phyloP scores from a whole-genome alignment of 805 yeast genomes.

The Starmerella cellae region DNA sequence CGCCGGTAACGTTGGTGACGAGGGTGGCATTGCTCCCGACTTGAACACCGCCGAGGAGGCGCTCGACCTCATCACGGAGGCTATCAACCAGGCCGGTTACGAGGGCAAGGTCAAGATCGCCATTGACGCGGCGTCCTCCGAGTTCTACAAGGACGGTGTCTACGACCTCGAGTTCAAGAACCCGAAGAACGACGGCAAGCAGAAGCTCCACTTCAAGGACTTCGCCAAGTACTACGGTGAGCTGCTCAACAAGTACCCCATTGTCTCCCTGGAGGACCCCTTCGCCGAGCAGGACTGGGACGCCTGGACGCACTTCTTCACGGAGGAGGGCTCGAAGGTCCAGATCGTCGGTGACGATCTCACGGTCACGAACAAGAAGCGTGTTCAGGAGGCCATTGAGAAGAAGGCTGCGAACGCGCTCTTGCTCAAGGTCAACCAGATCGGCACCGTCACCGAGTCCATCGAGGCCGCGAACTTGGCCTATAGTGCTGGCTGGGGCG shows the following conservation, averaged over 20 bases:
- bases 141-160: constrained; percentile 91
- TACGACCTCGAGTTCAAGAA: constrained; percentile 98
- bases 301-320: constrained; percentile 84
- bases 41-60: constrained; percentile 93
- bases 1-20: constrained; percentile 99
- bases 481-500: constrained; percentile 96
- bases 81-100: constrained; percentile 92
- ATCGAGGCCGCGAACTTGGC: constrained; percentile 94
- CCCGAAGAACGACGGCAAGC: constrained; percentile 79
- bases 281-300: constrained; percentile 99
- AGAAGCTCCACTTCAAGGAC: constrained; percentile 82
- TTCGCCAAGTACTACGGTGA: constrained; percentile 71
- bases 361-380: constrained; percentile 94
- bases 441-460: constrained; percentile 92
- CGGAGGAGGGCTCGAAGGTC: constrained; percentile 36
- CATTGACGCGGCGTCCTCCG: constrained; percentile 93
- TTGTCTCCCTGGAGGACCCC: constrained; percentile 97
- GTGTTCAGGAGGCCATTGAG: constrained; percentile 92
- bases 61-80: constrained; percentile 76
- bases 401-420: constrained; percentile 91
- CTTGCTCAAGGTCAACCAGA: constrained; percentile 96
- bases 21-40: constrained; percentile 99
- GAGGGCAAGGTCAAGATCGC: constrained; percentile 85
- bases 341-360: constrained; percentile 97
- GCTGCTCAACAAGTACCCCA: constrained; percentile 84